A percentile compares a stretch with the other conserved stretches of the same genome.
phyloP scores from a whole-genome alignment of 2,329 filamentous ascomycete species.

The Xylaria digitata region DNA sequence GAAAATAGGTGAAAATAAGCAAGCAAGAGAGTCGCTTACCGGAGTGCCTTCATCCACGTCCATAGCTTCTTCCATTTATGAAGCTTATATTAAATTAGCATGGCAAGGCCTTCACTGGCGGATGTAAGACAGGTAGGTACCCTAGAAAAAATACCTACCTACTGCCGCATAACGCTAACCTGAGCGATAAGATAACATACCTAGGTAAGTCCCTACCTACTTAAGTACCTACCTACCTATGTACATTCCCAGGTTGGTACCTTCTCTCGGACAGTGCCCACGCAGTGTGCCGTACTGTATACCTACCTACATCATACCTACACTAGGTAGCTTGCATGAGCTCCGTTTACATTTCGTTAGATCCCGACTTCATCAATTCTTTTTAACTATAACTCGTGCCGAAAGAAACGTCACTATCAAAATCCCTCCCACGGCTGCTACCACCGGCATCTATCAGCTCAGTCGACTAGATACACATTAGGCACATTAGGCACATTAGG shows the following conservation, averaged over 20 bases:
- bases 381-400: slow-evolving; percentile 16
- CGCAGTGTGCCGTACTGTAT: too few species aligned
- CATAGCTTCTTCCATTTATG: slow-evolving; percentile 43
- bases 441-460: neutral
- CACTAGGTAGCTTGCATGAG: slow-evolving; percentile 34
- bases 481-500: slow-evolving; percentile 24
- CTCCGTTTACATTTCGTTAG: slow-evolving; percentile 36
- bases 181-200: too few species aligned
- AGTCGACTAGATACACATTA: neutral
- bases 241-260: too few species aligned
- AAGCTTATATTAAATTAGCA: slow-evolving; percentile 37
- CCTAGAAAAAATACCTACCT: slow-evolving; percentile 22
- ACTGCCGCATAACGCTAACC: slow-evolving; percentile 25
- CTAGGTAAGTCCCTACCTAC: too few species aligned
- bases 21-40: slow-evolving; percentile 32
- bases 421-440: slow-evolving; percentile 37
- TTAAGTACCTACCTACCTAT: too few species aligned
- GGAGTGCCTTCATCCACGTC: slow-evolving; percentile 43
- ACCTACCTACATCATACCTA: too few species aligned
- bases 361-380: slow-evolving; percentile 28
- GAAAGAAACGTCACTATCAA: slow-evolving; percentile 30
- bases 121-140: neutral
- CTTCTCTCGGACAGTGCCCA: too few species aligned
- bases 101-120: slow-evolving; percentile 30
- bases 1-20: neutral